Percentiles rank a stretch among this genome's conserved stretches.
Conservation (phyloP, 495 filamentous ascomycete genomes). For the Stereocaulon alpinum region DNA sequence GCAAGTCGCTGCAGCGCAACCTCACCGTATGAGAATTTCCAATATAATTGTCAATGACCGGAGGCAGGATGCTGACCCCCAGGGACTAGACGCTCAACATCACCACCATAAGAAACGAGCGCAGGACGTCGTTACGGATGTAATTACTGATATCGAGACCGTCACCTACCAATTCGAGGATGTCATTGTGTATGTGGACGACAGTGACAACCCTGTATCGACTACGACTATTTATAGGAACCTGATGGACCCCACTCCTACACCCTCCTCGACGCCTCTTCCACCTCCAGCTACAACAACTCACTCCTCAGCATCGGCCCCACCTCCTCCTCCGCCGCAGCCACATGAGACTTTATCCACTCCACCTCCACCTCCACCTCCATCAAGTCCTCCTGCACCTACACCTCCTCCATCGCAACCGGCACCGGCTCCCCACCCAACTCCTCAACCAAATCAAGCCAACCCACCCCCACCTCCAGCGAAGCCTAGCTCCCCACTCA, state of each 20-base stretch:
- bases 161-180: constrained; percentile 33
- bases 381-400: constrained; percentile 2
- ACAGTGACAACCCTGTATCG: constrained; percentile 44
- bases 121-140: constrained; percentile 10
- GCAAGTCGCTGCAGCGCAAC: constrained; percentile 33
- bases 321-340: not conserved
- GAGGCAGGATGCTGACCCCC: not conserved
- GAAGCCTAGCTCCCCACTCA: constrained; percentile 3
- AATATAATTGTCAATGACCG: not conserved
- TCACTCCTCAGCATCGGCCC: not conserved
- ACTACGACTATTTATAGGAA: constrained; percentile 24
- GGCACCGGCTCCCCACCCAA: not conserved
- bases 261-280: not conserved
- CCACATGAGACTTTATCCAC: not conserved
- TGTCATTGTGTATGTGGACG: constrained; percentile 56
- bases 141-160: constrained; percentile 26
- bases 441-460: constrained; percentile 3
- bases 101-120: constrained; percentile 14
- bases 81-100: not conserved
- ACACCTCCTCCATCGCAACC: not conserved
- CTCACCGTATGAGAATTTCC: constrained; percentile 30
- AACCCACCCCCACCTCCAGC: not conserved
- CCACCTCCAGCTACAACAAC: constrained; percentile 1
- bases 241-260: constrained; percentile 15
- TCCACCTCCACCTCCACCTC: not conserved